phyloP scores from a whole-genome alignment of 2,329 filamentous ascomycete genomes.

The Dissoconium aciculare region DNA sequence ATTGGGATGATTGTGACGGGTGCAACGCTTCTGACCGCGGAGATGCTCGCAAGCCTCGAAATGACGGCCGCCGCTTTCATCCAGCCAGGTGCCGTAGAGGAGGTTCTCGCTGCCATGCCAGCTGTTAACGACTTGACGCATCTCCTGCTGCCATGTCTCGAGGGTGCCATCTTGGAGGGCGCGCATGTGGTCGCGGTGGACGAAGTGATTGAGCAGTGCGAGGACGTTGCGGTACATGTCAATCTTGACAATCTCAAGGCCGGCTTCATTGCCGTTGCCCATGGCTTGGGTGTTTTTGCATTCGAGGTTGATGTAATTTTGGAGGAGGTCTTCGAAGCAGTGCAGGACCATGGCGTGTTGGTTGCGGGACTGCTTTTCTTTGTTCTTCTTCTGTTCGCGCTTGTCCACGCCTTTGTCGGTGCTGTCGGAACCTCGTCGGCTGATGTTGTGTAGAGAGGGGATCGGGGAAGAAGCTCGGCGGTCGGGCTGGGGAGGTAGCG shows the following conservation, averaged over 20 bases:
- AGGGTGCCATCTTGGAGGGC: neutral
- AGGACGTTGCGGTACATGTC: neutral
- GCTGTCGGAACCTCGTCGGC: neutral
- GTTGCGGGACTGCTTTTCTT: neutral
- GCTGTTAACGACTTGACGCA: neutral
- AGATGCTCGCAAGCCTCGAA: neutral
- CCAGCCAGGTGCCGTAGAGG: neutral
- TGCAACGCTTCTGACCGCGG: neutral
- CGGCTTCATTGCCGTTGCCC: neutral
- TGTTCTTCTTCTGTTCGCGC: neutral
- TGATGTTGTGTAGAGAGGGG: neutral
- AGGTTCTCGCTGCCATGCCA: neutral
- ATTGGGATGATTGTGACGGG: neutral
- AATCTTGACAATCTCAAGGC: slow-evolving; percentile 1
- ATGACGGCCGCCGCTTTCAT: neutral
- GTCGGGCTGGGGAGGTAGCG: neutral
- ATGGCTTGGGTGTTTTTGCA: neutral
- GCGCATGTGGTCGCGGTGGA: neutral
- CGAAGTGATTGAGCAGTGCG: neutral
- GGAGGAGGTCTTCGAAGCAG: neutral
- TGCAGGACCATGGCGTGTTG: neutral
- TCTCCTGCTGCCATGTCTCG: neutral
- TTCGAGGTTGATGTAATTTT: neutral
- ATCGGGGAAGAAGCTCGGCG: neutral
- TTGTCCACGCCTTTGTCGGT: neutral